Evolutionary conservation across 2,329 filamentous ascomycete genomes (phyloP).

Genomic region (Xylariaceae sp.): DNA sequence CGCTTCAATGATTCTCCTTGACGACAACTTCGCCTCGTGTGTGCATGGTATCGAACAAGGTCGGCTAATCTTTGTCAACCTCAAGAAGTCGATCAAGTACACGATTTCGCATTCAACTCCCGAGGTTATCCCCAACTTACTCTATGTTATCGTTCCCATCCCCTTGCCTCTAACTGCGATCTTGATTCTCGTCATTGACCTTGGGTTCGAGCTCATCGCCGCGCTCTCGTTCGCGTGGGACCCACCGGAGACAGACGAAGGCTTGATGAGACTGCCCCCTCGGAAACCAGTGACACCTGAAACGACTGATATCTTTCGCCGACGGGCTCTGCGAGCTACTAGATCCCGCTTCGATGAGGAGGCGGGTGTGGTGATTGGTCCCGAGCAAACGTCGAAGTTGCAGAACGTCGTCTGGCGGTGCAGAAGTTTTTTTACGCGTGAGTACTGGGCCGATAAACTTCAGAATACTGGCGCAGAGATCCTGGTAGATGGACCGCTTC

Average conservation of each 20-base stretch:
- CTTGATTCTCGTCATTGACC: neutral
- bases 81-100: conserved; percentile 52
- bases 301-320: neutral
- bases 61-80: conserved; percentile 68
- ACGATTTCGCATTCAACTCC: neutral
- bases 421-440: neutral
- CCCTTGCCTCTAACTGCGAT: neutral
- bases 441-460: neutral
- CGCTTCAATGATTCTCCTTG: conserved; percentile 82
- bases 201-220: neutral
- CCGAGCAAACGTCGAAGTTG: neutral
- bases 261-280: neutral
- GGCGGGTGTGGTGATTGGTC: neutral
- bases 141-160: neutral
- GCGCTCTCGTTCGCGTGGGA: neutral
- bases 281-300: neutral
- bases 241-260: neutral
- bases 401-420: neutral
- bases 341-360: neutral
- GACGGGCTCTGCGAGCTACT: neutral
- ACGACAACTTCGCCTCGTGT: conserved; percentile 84
- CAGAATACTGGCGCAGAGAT: neutral
- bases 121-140: neutral
- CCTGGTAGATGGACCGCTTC: neutral
- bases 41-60: conserved; percentile 71